Conservation (phyloP, 495 filamentous ascomycete genomes). For the Penicillium maclennaniae region DNA sequence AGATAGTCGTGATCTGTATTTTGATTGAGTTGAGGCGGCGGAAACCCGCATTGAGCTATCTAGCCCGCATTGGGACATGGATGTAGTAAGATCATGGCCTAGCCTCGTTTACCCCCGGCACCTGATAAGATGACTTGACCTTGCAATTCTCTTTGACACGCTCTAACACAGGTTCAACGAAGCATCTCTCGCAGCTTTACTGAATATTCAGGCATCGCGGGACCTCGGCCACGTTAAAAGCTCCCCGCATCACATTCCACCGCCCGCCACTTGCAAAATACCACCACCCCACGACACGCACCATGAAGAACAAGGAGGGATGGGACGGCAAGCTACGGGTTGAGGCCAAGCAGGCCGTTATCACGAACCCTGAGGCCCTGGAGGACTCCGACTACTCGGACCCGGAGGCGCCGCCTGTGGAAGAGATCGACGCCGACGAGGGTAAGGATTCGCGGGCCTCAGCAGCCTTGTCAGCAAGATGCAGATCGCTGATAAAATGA, state of each 20-base stretch:
- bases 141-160: neutral
- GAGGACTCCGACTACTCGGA: slow-evolving; percentile 84
- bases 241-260: slow-evolving; percentile 26
- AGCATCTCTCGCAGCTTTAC: neutral
- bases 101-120: neutral
- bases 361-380: slow-evolving; percentile 71
- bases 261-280: slow-evolving; percentile 15
- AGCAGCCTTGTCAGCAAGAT: neutral
- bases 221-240: slow-evolving; percentile 11
- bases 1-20: neutral
- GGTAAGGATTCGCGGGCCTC: slow-evolving; percentile 42
- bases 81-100: slow-evolving; percentile 11
- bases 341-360: slow-evolving; percentile 52
- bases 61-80: slow-evolving; percentile 10
- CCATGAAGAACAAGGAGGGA: slow-evolving; percentile 64
- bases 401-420: slow-evolving; percentile 69
- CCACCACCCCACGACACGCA: slow-evolving; percentile 14
- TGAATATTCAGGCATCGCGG: slow-evolving; percentile 1
- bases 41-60: slow-evolving; percentile 10
- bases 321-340: slow-evolving; percentile 92
- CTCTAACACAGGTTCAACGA: neutral
- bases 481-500: slow-evolving; percentile 5
- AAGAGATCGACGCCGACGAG: slow-evolving; percentile 79
- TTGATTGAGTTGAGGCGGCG: neutral
- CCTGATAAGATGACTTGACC: neutral